Conservation (phyloP, 306 rosid species). For the Oxytropis ochrocephala region DNA sequence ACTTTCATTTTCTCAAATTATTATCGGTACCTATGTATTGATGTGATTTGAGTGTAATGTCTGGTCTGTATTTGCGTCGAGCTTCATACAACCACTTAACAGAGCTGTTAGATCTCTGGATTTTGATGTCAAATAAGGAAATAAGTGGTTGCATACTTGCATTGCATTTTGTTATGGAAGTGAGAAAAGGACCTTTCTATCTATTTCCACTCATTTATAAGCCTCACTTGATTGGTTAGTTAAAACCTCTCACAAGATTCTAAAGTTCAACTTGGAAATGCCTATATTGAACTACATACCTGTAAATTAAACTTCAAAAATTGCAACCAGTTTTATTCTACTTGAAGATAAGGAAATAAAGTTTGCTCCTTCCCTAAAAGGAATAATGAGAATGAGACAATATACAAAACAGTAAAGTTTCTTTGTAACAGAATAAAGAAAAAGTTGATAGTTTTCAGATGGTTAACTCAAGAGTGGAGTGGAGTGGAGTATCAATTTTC, state of each 20-base stretch:
- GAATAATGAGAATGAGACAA: conserved; percentile 17
- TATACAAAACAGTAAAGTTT: background rate
- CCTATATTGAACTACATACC: background rate
- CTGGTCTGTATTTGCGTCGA: no score
- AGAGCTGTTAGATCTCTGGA: no score
- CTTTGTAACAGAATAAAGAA: background rate
- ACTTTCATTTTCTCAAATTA: no score
- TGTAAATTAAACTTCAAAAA: background rate
- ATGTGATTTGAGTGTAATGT: no score
- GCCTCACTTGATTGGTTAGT: background rate
- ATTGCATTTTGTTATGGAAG: background rate
- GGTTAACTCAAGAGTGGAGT: no score
- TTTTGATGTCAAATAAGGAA: no score
- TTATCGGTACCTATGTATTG: no score
- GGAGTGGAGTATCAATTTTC: background rate
- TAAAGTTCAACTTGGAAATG: background rate
- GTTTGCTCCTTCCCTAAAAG: conserved; percentile 6
- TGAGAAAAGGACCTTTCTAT: background rate
- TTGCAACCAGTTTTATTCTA: background rate
- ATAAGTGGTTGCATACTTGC: no score
- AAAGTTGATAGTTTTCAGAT: background rate
- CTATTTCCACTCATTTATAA: background rate
- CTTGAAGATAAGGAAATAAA: background rate
- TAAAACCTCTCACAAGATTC: background rate
- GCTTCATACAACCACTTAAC: no score